phyloP scores from a whole-genome alignment of 2,329 filamentous ascomycete species.

The Diaporthe australafricana region DNA sequence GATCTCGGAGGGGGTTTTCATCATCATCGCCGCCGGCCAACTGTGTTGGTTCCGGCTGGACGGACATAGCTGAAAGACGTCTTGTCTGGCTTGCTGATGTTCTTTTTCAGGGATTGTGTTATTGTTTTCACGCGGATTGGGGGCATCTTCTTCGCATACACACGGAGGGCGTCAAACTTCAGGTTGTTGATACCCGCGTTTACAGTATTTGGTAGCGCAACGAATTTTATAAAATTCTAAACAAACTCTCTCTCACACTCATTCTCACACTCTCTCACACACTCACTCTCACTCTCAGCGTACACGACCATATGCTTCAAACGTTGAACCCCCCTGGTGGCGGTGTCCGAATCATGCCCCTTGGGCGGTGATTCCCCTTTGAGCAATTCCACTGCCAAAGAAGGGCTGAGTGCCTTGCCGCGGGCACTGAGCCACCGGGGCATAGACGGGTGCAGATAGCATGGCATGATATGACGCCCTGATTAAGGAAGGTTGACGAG shows the following conservation, averaged over 20 bases:
- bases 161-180: constrained; percentile 31
- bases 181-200: constrained; percentile 36
- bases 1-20: constrained; percentile 1
- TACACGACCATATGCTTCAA: not conserved
- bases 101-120: not conserved
- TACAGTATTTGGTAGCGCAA: constrained; percentile 26
- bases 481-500: not conserved
- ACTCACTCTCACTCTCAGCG: too few species aligned
- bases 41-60: not conserved
- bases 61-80: not conserved
- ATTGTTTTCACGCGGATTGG: not conserved
- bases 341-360: constrained; percentile 8
- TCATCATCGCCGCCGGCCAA: not conserved
- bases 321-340: not conserved
- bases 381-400: not conserved
- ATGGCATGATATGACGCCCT: constrained; percentile 10
- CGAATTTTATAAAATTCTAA: not conserved
- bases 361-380: constrained; percentile 1
- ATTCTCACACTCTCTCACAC: not conserved
- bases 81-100: not conserved
- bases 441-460: not conserved
- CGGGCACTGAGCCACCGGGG: constrained; percentile 3
- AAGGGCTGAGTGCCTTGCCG: not conserved
- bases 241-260: too few species aligned
- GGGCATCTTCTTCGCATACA: constrained; percentile 28